phyloP scores from a whole-genome alignment of 331 rosid genomes.

The Malus hybrid region DNA sequence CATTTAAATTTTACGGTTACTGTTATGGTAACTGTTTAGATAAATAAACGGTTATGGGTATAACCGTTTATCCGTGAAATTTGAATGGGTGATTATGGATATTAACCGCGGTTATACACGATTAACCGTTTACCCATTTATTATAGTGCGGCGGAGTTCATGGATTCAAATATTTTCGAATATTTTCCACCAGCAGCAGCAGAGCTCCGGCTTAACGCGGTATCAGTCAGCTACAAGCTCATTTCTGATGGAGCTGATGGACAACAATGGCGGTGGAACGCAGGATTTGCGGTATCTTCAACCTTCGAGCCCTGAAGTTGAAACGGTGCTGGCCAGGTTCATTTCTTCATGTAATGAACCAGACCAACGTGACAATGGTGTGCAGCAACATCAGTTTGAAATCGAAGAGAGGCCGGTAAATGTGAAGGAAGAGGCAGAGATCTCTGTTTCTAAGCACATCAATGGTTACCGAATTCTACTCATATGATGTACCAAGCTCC shows the following conservation, averaged over 20 bases:
- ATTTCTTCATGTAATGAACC: constrained; percentile 39
- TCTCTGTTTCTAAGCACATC: constrained; percentile 15
- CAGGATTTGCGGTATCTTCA: constrained; percentile 27
- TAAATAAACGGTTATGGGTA: too few relatives aligned
- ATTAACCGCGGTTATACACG: too few relatives aligned
- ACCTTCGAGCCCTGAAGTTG: constrained; percentile 51
- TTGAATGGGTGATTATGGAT: too few relatives aligned
- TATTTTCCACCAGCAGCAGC: constrained; percentile 37
- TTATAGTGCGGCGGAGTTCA: too few relatives aligned
- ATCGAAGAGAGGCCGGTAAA: too few relatives aligned
- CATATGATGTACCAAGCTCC: constrained; percentile 24
- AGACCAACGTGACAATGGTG: constrained; percentile 16
- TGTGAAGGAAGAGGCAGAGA: constrained; percentile 41
- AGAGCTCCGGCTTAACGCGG: constrained; percentile 33
- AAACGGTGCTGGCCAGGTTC: constrained; percentile 35
- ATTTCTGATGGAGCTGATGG: constrained; percentile 25
- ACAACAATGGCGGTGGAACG: constrained; percentile 31
- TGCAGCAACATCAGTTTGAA: constrained; percentile 14
- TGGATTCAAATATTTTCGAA: too few relatives aligned
- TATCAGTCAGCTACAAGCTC: constrained; percentile 59
- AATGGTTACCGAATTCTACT: constrained; percentile 22
- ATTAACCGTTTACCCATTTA: too few relatives aligned
- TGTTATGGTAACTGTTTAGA: too few relatives aligned
- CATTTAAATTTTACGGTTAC: too few relatives aligned
- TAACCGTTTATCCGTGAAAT: too few relatives aligned